These are phyloP conservation scores for Diutina pseudorugosa DNA, from an alignment of 1,139 yeast genomes.

Conservation along the genomic window DNA sequence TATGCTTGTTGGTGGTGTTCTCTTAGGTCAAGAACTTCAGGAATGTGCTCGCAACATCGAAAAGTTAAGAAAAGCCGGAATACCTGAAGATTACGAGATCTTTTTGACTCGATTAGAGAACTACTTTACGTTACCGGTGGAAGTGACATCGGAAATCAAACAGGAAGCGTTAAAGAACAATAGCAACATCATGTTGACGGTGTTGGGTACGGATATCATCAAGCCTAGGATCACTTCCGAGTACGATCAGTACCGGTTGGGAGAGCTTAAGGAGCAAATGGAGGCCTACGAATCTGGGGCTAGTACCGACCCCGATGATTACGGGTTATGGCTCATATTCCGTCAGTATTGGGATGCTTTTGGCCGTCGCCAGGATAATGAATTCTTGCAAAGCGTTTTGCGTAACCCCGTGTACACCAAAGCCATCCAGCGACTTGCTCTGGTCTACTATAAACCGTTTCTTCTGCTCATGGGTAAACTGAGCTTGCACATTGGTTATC, in stretches of 20 bases:
- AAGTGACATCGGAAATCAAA: background rate
- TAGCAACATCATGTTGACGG: background rate
- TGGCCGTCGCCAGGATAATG: background rate
- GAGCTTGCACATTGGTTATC: background rate
- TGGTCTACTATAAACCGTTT: background rate
- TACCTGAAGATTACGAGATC: background rate
- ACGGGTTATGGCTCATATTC: background rate
- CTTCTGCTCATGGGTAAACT: background rate
- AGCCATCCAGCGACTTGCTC: background rate
- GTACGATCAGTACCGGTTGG: background rate
- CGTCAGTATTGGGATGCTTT: constrained; percentile 2
- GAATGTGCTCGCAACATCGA: constrained; percentile 27
- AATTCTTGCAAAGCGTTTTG: background rate
- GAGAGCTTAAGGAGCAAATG: background rate
- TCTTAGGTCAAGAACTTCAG: background rate
- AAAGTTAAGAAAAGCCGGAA: constrained; percentile 13
- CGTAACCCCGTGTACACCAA: background rate
- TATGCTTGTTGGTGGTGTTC: background rate
- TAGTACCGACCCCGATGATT: background rate
- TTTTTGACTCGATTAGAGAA: background rate
- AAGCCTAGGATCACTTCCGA: background rate
- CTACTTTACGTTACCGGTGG: background rate
- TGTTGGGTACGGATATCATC: background rate
- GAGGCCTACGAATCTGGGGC: background rate
- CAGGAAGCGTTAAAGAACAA: background rate